Base-by-base conservation (phyloP, 148 eudicot genomes). In the Euryodendron excelsum region DNA sequence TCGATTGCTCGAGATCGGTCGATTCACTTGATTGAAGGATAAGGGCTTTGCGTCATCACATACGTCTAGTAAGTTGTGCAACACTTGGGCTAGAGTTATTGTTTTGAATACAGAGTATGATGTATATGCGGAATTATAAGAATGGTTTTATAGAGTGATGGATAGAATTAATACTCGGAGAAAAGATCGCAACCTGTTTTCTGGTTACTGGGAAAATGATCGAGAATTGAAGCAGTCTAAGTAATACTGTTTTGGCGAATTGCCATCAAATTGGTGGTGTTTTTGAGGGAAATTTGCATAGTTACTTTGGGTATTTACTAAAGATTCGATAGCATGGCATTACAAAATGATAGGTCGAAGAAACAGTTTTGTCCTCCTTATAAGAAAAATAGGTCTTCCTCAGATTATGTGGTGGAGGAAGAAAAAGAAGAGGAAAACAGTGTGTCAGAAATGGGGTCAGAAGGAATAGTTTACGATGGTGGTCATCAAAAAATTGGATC, bases 391-490 rank as follows among this genome's bases (percentile, higher is more conserved):
- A 59, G 74, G 50, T 33, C 23, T 31, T 52, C 18, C 13, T 65
- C 45, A 12, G 63, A 73, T 64, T 44, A 66, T 71, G 73, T 71
- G 31, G 50, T 77, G 72, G 80, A 81, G 74, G 79, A 30, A 61
- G 77, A 56, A 36, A 65, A 25, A 53, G 81, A 37, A 77, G 78
- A 65, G 41, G 80, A 39, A 76, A 52, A 33, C 17, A 28, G 14
- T 63, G 41, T n/a, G 23, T 31, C n/a, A 39, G 86, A 80, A 74
- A 67, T 56, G 74, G 64, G 78, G n/a, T 58, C 45, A 33, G 52
- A 74, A 1, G 73, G 66, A 59, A 77, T 73, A 60, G 82, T 30
- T 65, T 56, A 69, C 75, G 80, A 69, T 75, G 84, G 77, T 75
- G 84, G 77, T 69, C 67, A 44, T 30, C 28, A 17, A 17, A 74